phyloP scores from a whole-genome alignment of 225 moss, liverwort and hornwort species.

The Pseudisothecium myosuroides region DNA sequence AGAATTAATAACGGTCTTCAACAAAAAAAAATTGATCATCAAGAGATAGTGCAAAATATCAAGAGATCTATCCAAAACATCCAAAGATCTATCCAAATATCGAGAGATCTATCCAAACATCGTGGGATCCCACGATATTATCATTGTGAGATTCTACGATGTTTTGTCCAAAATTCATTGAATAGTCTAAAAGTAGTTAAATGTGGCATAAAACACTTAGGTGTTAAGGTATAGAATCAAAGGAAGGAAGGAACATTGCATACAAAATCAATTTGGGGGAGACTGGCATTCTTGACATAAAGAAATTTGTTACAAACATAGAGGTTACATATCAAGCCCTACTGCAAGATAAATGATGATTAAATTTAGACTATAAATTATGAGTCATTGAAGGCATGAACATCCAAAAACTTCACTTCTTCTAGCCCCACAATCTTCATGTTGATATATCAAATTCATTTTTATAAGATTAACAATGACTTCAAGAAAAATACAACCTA shows the following conservation, averaged over 20 bases:
- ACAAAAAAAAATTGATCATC: too few species aligned
- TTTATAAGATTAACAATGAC: background rate
- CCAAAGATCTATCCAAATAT: too few species aligned
- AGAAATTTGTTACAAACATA: background rate
- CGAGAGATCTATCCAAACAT: too few species aligned
- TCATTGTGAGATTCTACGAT: too few species aligned
- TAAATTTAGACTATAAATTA: background rate
- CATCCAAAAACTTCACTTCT: background rate
- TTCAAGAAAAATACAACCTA: background rate
- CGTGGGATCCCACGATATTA: too few species aligned
- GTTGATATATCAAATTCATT: background rate
- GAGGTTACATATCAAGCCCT: background rate
- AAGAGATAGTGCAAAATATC: too few species aligned
- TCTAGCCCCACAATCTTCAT: fast-evolving
- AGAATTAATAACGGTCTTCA: too few species aligned
- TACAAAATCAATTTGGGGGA: background rate
- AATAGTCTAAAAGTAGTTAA: too few species aligned
- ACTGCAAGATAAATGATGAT: background rate
- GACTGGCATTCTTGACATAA: fast-evolving
- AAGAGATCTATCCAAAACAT: too few species aligned
- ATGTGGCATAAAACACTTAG: too few species aligned
- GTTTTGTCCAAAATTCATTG: too few species aligned
- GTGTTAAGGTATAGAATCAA: background rate
- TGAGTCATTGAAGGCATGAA: background rate
- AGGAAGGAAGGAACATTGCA: background rate